A percentile compares a stretch with the other conserved stretches of the same genome.
phyloP scores from a whole-genome alignment of 2,329 filamentous ascomycete genomes.

The Clonostachys rhizophaga region DNA sequence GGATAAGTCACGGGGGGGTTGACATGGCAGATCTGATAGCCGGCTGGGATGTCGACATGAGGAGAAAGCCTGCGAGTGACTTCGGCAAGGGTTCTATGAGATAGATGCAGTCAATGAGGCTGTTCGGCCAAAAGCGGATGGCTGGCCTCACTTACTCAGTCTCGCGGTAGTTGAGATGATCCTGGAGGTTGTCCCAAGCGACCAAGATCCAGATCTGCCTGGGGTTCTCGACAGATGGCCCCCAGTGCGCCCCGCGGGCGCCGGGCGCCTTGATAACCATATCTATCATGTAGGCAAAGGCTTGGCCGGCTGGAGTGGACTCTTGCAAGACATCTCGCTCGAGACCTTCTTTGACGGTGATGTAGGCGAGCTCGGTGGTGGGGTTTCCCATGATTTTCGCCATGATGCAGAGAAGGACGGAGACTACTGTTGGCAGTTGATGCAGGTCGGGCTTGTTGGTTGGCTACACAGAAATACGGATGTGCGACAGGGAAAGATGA shows the following conservation, averaged over 20 bases:
- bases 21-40: neutral
- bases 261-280: constrained; percentile 10
- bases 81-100: neutral
- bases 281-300: constrained; percentile 7
- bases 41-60: neutral
- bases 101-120: neutral
- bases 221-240: constrained; percentile 14
- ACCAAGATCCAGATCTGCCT: constrained; percentile 13
- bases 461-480: too few relatives aligned
- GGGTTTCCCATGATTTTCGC: too few relatives aligned
- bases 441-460: too few relatives aligned
- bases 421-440: too few relatives aligned
- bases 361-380: constrained; percentile 11
- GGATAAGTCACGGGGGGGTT: neutral
- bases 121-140: neutral
- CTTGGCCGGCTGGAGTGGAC: constrained; percentile 8
- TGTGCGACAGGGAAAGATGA: too few relatives aligned
- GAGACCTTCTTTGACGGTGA: constrained; percentile 9
- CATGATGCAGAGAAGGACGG: too few relatives aligned
- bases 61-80: too few relatives aligned
- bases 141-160: constrained; percentile 5
- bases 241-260: constrained; percentile 11
- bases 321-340: constrained; percentile 6
- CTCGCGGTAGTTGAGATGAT: constrained; percentile 10
- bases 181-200: constrained; percentile 13